Evolutionary conservation across 257 asterid species (phyloP).

Genomic region (Gentiana dahurica): DNA sequence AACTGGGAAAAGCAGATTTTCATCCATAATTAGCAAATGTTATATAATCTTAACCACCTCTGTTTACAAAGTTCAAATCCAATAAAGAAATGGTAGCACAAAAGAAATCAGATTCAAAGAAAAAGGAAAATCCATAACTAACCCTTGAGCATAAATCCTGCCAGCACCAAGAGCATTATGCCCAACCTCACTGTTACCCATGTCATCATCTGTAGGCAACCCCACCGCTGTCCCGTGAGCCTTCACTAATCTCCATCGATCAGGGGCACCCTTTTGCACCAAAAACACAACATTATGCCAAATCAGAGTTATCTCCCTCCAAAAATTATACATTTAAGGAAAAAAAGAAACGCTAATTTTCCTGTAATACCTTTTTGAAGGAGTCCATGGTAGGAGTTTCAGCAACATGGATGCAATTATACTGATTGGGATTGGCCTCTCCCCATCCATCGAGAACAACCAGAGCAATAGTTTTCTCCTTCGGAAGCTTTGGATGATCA

Average conservation of each 20-base stretch:
- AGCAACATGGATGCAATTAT: slow-evolving; percentile 86
- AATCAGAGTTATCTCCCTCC: no score
- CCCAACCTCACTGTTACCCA: slow-evolving; percentile 99
- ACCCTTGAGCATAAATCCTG: slow-evolving; percentile 96
- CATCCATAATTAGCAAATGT: no score
- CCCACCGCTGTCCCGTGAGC: slow-evolving; percentile 98
- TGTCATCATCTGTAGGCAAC: slow-evolving; percentile 91
- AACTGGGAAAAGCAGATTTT: no score
- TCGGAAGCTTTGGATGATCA: slow-evolving; percentile 83
- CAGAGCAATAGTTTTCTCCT: slow-evolving; percentile 73
- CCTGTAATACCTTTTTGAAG: slow-evolving; percentile 47
- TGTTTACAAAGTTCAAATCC: neutral
- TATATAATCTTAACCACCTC: no score
- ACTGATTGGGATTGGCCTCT: slow-evolving; percentile 70
- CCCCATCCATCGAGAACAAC: slow-evolving; percentile 99
- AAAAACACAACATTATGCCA: slow-evolving; percentile 7
- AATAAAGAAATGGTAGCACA: no score
- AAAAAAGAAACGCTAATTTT: neutral
- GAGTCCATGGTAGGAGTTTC: slow-evolving; percentile 98
- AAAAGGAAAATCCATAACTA: slow-evolving; percentile 10
- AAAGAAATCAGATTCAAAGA: neutral
- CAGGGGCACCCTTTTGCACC: slow-evolving; percentile 78
- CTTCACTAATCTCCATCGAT: slow-evolving; percentile 86
- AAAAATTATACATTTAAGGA: no score
- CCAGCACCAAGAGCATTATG: slow-evolving; percentile 99